Conservation (phyloP, 495 filamentous ascomycete genomes). For the Hyaloscypha variabilis region DNA sequence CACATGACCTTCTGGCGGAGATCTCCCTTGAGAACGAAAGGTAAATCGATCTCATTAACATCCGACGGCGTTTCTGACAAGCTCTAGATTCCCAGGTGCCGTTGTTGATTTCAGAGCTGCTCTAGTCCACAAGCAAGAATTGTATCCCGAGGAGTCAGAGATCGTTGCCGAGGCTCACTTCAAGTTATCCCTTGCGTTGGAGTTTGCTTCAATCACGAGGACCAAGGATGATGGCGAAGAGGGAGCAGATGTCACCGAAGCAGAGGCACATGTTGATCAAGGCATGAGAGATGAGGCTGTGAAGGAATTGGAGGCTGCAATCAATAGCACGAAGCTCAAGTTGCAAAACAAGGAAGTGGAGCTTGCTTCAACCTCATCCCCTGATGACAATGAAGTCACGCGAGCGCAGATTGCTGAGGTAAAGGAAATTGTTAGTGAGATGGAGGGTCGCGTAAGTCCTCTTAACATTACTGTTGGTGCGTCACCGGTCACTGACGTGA, state of each 20-base stretch:
- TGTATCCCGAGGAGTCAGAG: conserved; percentile 78
- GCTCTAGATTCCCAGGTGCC: conserved; percentile 69
- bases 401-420: conserved; percentile 75
- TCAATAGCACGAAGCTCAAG: conserved; percentile 74
- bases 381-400: conserved; percentile 59
- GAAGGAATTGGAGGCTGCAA: conserved; percentile 77
- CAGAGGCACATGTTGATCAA: conserved; percentile 56
- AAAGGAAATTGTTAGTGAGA: conserved; percentile 83
- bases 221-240: conserved; percentile 57
- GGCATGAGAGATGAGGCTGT: conserved; percentile 74
- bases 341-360: conserved; percentile 72
- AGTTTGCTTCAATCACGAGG: conserved; percentile 80
- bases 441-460: conserved; percentile 74
- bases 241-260: conserved; percentile 35
- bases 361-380: conserved; percentile 52
- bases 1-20: conserved; percentile 87
- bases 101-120: conserved; percentile 77
- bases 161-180: conserved; percentile 92
- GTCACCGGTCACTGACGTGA: neutral
- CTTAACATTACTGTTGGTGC: neutral
- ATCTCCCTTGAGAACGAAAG: conserved; percentile 93
- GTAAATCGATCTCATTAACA: conserved; percentile 34
- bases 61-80: conserved; percentile 9
- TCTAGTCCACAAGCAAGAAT: conserved; percentile 71
- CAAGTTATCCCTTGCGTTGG: conserved; percentile 92